Evolutionary conservation across 768 basidiomycete genomes (phyloP).

Genomic region (Baorangia bicolor): DNA sequence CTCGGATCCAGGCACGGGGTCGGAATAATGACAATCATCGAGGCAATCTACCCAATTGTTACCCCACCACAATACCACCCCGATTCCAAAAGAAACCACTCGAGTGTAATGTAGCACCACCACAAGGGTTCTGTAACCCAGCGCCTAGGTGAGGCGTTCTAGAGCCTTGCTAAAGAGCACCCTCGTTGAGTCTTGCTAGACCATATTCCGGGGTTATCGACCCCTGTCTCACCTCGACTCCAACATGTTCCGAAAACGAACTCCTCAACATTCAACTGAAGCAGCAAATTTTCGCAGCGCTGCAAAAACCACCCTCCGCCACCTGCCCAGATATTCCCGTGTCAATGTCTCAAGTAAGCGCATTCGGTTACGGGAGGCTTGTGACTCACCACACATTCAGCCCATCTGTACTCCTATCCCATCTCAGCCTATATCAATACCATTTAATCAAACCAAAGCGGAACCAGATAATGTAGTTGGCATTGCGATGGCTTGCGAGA

Average conservation of each 20-base stretch:
- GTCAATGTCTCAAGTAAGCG: slow-evolving; percentile 1
- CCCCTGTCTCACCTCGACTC: not conserved
- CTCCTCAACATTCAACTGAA: slow-evolving; percentile 4
- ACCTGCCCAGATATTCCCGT: not conserved
- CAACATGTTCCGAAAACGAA: not conserved
- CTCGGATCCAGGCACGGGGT: not conserved
- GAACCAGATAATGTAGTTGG: slow-evolving; percentile 2
- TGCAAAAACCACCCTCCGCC: not conserved
- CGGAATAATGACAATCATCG: not conserved
- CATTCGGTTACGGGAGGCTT: not conserved
- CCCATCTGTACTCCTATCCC: not conserved
- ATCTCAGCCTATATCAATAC: not conserved
- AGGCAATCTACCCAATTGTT: not conserved
- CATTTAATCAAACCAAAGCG: not conserved
- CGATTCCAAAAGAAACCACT: slow-evolving; percentile 1
- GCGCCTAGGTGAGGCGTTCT: slow-evolving; percentile 3
- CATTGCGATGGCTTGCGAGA: not conserved
- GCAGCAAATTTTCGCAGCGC: not conserved
- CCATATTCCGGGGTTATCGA: not conserved
- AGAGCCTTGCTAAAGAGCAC: not conserved
- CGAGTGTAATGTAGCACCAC: not conserved
- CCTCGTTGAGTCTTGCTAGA: slow-evolving; percentile 3
- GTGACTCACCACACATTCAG: slow-evolving; percentile 5
- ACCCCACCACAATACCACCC: not conserved
- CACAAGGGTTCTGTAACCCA: not conserved